phyloP scores from a whole-genome alignment of 371 early-diverging fungal species.

The Mortierella sp. region DNA sequence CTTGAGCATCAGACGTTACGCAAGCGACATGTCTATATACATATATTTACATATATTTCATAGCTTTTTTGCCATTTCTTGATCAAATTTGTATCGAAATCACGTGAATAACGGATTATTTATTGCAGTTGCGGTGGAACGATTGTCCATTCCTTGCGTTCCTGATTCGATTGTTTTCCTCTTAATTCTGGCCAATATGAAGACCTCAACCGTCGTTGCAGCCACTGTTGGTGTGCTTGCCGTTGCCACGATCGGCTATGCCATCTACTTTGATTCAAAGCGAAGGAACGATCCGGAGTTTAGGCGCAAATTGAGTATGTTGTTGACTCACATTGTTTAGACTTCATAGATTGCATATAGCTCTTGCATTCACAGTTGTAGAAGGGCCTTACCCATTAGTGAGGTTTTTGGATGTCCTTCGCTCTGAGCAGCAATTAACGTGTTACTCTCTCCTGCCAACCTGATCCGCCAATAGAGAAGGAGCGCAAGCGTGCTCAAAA shows the following conservation, averaged over 20 bases:
- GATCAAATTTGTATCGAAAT: neutral
- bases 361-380: neutral
- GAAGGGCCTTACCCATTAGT: neutral
- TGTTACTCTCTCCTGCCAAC: neutral
- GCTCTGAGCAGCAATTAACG: neutral
- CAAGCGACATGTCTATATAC: neutral
- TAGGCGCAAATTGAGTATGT: constrained; percentile 77
- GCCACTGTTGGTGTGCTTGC: constrained; percentile 65
- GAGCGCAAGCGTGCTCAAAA: constrained; percentile 67
- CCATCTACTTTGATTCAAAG: constrained; percentile 87
- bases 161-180: constrained; percentile 8
- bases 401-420: neutral
- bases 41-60: no score
- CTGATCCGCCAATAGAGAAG: constrained; percentile 50
- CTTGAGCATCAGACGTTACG: neutral
- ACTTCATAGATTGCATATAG: neutral
- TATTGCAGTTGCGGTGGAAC: neutral
- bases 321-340: neutral
- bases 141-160: constrained; percentile 1
- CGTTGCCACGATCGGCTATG: constrained; percentile 75
- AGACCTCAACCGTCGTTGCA: constrained; percentile 54
- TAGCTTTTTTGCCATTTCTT: neutral
- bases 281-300: constrained; percentile 84
- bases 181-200: constrained; percentile 43
- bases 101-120: constrained; percentile 4